Conservation (phyloP, 805 yeast genomes). For the Kazachstania psychrophila region DNA sequence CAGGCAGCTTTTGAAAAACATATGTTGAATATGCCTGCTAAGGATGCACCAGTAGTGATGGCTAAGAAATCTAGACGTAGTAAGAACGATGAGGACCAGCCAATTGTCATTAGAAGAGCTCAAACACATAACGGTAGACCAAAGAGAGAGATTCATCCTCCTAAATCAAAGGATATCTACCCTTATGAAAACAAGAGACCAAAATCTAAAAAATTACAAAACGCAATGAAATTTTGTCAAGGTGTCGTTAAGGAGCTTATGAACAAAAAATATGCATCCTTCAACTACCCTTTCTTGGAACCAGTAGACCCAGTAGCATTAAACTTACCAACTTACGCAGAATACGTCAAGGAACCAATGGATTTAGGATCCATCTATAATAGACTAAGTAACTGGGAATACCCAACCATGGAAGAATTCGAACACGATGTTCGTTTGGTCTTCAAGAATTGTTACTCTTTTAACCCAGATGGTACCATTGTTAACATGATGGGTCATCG, state of each 20-base stretch:
- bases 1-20: constrained; percentile 92
- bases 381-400: constrained; percentile 76
- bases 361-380: constrained; percentile 78
- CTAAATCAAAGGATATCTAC: constrained; percentile 77
- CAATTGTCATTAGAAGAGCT: constrained; percentile 56
- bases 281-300: constrained; percentile 80
- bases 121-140: constrained; percentile 77
- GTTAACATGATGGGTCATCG: constrained; percentile 94
- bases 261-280: constrained; percentile 73
- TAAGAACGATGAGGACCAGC: constrained; percentile 17
- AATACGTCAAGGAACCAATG: constrained; percentile 87
- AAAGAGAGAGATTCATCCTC: constrained; percentile 93
- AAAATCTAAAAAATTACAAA: constrained; percentile 80
- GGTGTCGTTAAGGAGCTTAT: constrained; percentile 72
- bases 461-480: constrained; percentile 95
- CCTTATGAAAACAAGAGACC: constrained; percentile 74
- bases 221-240: constrained; percentile 80
- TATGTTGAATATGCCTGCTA: constrained; percentile 81
- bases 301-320: constrained; percentile 95
- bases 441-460: constrained; percentile 79
- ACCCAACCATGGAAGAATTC: constrained; percentile 81
- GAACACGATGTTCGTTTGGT: constrained; percentile 75
- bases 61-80: constrained; percentile 23
- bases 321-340: constrained; percentile 83
- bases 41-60: constrained; percentile 30